These are phyloP conservation scores for Solanum boliviense DNA, from an alignment of 257 asterid genomes.

Conservation along the genomic window DNA sequence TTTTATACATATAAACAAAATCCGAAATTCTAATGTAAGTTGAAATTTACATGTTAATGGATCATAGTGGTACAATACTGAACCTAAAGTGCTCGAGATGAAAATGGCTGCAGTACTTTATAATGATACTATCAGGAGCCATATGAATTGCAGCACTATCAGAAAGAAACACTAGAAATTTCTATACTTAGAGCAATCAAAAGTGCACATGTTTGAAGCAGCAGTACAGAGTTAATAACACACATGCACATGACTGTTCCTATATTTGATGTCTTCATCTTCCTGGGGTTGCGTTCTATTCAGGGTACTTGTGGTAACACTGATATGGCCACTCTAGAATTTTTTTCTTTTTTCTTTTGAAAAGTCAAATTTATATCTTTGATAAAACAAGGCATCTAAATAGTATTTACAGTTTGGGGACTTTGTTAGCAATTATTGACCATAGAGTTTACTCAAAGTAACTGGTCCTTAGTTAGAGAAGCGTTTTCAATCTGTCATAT, in stretches of 20 bases:
- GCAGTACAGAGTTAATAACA: neutral
- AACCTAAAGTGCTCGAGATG: neutral
- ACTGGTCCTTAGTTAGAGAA: neutral
- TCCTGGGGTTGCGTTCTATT: neutral
- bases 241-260: neutral
- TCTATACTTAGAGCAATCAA: neutral
- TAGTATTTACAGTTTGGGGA: neutral
- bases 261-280: neutral
- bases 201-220: neutral
- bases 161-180: neutral
- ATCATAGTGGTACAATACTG: neutral
- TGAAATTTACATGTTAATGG: neutral
- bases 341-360: neutral
- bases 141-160: neutral
- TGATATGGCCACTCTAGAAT: neutral
- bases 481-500: neutral
- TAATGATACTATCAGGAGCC: neutral
- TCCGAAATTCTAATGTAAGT: neutral
- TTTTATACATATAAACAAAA: neutral
- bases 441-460: neutral
- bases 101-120: neutral
- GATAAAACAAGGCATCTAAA: neutral
- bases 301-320: neutral
- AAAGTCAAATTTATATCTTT: neutral
- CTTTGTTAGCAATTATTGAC: neutral